These are phyloP conservation scores for Lentinula edodes DNA, from an alignment of 768 basidiomycete genomes.

Conservation along the genomic window DNA sequence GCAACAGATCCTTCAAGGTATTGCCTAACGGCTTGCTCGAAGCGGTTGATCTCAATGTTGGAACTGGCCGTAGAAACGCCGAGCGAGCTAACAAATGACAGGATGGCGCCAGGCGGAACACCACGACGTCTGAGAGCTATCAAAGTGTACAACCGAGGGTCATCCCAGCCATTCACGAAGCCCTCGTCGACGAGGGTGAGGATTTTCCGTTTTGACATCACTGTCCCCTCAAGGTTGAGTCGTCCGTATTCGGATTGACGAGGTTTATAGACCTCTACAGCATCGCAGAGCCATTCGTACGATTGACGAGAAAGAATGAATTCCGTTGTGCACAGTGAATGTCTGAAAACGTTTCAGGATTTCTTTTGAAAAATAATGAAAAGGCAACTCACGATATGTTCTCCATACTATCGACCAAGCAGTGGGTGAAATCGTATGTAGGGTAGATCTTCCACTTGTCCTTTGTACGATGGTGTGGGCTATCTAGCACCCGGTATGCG, in stretches of 20 bases:
- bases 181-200: constrained; percentile 78
- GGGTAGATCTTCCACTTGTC: constrained; percentile 97
- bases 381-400: constrained; percentile 84
- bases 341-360: constrained; percentile 41
- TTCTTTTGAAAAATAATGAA: not conserved
- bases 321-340: constrained; percentile 94
- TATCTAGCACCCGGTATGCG: constrained; percentile 88
- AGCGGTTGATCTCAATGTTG: constrained; percentile 82
- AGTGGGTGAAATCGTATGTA: constrained; percentile 98
- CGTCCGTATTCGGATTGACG: constrained; percentile 96
- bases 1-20: constrained; percentile 88
- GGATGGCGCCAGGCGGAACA: constrained; percentile 93
- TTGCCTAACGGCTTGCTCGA: constrained; percentile 84
- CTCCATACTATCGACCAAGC: constrained; percentile 96
- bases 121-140: constrained; percentile 94
- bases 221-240: constrained; percentile 86
- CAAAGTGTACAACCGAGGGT: constrained; percentile 94
- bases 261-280: constrained; percentile 95
- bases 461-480: constrained; percentile 89
- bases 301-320: constrained; percentile 95
- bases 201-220: constrained; percentile 97
- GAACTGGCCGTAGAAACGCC: constrained; percentile 85
- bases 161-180: constrained; percentile 92
- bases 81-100: constrained; percentile 88
- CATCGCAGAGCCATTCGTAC: constrained; percentile 99